A percentile compares a stretch with the other conserved stretches of the same genome.
Evolutionary conservation across 2,329 filamentous ascomycete genomes (phyloP).

Genomic region (Botrytis galanthina): DNA sequence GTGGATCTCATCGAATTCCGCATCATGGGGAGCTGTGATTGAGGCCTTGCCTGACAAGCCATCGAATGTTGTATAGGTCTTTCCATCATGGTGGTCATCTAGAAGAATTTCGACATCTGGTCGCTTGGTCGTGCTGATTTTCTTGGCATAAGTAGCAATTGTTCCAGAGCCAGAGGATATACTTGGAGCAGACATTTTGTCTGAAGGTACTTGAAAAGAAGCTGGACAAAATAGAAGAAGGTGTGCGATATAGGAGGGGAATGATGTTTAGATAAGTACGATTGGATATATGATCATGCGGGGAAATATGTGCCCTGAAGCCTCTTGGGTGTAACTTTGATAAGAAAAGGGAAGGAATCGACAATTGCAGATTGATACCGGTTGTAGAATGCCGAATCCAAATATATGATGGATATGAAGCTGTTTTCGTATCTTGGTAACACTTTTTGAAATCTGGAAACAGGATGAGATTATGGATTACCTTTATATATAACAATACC

Average conservation of each 20-base stretch:
- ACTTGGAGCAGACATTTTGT: slow-evolving; percentile 31
- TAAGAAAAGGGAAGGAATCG: neutral
- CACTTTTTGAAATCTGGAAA: neutral
- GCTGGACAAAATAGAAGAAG: slow-evolving; percentile 11
- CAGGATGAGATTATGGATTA: neutral
- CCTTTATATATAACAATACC: slow-evolving; percentile 5
- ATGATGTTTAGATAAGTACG: neutral
- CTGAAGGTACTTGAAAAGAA: neutral
- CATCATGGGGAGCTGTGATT: slow-evolving; percentile 34
- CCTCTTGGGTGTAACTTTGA: slow-evolving; percentile 8
- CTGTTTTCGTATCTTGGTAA: neutral
- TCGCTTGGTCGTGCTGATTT: slow-evolving; percentile 24
- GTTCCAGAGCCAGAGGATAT: slow-evolving; percentile 30
- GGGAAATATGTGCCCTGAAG: slow-evolving; percentile 16
- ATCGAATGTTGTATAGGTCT: slow-evolving; percentile 37
- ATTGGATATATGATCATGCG: slow-evolving; percentile 15
- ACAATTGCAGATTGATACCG: slow-evolving; percentile 23
- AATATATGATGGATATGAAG: neutral
- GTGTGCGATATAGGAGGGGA: neutral
- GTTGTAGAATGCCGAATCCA: neutral
- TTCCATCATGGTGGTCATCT: slow-evolving; percentile 32
- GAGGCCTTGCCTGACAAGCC: slow-evolving; percentile 33
- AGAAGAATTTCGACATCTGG: slow-evolving; percentile 36
- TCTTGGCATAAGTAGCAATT: slow-evolving; percentile 32
- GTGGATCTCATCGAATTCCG: slow-evolving; percentile 36